Evolutionary conservation across 352 stramenopile genomes (phyloP), one percentile per base, ranked within the genome.

Genomic region (Phytophthora pseudosyringae): DNA sequence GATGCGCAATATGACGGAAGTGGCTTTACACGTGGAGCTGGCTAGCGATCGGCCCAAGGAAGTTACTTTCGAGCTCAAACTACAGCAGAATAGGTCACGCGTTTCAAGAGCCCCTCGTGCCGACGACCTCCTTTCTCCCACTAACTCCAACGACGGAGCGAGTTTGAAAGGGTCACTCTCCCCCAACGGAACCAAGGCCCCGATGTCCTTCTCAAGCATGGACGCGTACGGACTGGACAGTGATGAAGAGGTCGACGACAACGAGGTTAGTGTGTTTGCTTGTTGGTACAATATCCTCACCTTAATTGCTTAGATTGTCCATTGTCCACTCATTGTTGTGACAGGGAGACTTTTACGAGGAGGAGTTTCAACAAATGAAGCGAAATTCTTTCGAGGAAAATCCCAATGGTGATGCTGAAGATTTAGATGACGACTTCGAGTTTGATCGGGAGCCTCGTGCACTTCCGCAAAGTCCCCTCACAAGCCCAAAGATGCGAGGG

Each of bases 371-470:
- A 8, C 74, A 79, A 33, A 51, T 63, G 3, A 96, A 94, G 59
- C 73, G 78, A n/a, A 67, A 69, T 15, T 94, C 85, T 3, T 95
- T 94, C 56, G 87, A 94, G 44, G 88, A 95, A 33, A 89, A 88
- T 35, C 64, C 73, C 2, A 67, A 91, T 47, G 86, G 78, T 32
- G 88, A 96, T 67, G 32, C 68, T 12, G 89, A 96, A 43, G 89
- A 97, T 65, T 71, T 72, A 26, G 89, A 97, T 59, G 89, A 97
- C 50, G 89, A 97, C 52, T 95, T 95, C 52, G 89, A 95, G 49
- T 97, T 97, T 65, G 89, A 97, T 67, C 66, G 88, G 16, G 86
- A 95, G 45, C 74, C 75, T 46, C 76, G 74, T 21, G 60, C 64
- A 21, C 64, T 77, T 16, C 55, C 72, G 15, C 70, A 76, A 59